These are phyloP conservation scores for Aegilops sharonensis DNA, from an alignment of 176 grass and related monocot genomes.

Conservation along the genomic window DNA sequence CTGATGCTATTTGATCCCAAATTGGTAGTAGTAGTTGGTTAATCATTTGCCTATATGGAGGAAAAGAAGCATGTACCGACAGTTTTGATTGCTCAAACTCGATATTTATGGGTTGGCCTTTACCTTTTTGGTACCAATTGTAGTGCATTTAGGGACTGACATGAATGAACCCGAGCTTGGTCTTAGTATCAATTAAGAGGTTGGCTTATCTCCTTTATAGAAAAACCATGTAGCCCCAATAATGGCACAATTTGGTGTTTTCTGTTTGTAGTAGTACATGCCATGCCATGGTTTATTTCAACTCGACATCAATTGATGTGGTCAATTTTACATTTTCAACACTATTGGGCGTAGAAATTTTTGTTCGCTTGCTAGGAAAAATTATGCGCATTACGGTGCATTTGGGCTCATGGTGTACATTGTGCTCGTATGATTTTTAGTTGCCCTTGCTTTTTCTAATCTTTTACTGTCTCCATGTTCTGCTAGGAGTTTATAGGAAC, in stretches of 20 bases:
- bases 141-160: slow-evolving; percentile 11
- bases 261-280: background rate
- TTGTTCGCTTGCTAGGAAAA: background rate
- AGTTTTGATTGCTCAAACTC: slow-evolving; percentile 20
- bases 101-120: slow-evolving; percentile 18
- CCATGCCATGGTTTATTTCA: background rate
- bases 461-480: background rate
- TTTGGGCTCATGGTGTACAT: background rate
- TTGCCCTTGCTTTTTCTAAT: background rate
- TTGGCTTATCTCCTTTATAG: background rate
- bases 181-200: background rate
- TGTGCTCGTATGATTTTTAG: background rate
- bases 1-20: background rate
- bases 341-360: background rate
- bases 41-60: slow-evolving; percentile 4
- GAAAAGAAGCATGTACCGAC: slow-evolving; percentile 1
- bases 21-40: background rate
- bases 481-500: slow-evolving; percentile 64
- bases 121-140: slow-evolving; percentile 21
- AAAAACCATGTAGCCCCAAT: background rate
- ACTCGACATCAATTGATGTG: background rate
- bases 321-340: background rate
- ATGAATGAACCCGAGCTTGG: background rate
- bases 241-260: background rate
- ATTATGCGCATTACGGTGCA: background rate